phyloP scores from a whole-genome alignment of 2,329 filamentous ascomycete genomes.

The Pestalotiopsis sp. region DNA sequence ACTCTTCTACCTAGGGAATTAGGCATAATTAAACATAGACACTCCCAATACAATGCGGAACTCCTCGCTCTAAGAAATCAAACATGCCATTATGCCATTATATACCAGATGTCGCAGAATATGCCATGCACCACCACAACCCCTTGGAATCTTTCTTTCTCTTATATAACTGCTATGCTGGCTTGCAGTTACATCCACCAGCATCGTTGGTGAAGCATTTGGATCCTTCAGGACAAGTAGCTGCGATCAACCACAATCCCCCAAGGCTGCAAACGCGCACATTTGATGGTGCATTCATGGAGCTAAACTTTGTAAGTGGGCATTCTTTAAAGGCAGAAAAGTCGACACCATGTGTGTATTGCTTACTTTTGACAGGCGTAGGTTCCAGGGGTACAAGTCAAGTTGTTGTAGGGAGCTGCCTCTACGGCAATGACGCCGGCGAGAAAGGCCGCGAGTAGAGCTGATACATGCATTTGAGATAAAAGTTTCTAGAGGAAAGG shows the following conservation, averaged over 20 bases:
- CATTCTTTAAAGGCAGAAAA: not conserved
- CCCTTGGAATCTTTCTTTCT: not conserved
- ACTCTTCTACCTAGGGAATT: too few relatives aligned
- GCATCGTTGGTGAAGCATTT: conserved; percentile 17
- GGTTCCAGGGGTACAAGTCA: conserved; percentile 3
- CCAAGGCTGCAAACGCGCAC: conserved; percentile 19
- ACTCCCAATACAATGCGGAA: too few relatives aligned
- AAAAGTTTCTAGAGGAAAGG: too few relatives aligned
- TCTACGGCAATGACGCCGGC: not conserved
- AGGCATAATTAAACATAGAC: too few relatives aligned
- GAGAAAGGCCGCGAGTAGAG: not conserved
- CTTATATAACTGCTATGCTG: not conserved
- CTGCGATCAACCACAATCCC: conserved; percentile 17
- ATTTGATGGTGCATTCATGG: conserved; percentile 16
- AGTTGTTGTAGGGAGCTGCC: not conserved
- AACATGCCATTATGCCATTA: too few relatives aligned
- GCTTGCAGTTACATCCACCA: conserved; percentile 15
- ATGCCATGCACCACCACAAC: too few relatives aligned
- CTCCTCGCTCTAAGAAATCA: too few relatives aligned
- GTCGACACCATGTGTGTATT: not conserved
- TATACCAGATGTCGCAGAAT: too few relatives aligned
- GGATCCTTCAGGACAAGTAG: conserved; percentile 15
- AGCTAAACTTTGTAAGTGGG: not conserved
- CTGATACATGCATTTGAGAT: not conserved
- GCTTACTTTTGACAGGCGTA: conserved; percentile 14